Evolutionary conservation across 176 grass and related monocot genomes (phyloP).

Genomic region (Echinochloa phyllopogon): DNA sequence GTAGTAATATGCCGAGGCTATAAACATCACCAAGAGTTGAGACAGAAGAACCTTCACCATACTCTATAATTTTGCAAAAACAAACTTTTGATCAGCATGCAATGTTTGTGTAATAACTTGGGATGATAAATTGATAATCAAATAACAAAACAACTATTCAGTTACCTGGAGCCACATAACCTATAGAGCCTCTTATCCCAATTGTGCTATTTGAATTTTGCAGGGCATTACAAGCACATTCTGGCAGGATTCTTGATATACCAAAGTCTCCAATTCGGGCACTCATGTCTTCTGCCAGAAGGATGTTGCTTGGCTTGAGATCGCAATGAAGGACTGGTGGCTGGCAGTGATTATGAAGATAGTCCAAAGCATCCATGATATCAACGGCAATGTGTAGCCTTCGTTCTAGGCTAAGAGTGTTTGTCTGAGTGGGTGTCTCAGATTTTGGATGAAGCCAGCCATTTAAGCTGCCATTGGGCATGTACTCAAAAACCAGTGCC

Average conservation of each 20-base stretch:
- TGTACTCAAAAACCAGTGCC: constrained; percentile 46
- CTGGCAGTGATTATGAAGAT: constrained; percentile 39
- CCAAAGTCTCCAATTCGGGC: constrained; percentile 58
- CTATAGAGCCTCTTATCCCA: constrained; percentile 49
- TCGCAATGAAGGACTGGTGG: constrained; percentile 57
- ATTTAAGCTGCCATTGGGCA: constrained; percentile 34
- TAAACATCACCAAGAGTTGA: constrained; percentile 8
- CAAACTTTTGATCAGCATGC: not conserved
- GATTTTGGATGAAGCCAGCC: constrained; percentile 47
- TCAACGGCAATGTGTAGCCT: constrained; percentile 28
- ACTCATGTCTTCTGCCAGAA: constrained; percentile 62
- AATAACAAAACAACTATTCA: not conserved
- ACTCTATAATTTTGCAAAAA: not conserved
- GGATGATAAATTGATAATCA: not conserved
- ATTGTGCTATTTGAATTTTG: constrained; percentile 17
- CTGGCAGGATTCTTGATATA: constrained; percentile 47
- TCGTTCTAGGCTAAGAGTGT: constrained; percentile 25
- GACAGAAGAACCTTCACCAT: constrained; percentile 7
- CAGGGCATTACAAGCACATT: not conserved
- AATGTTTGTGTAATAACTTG: not conserved
- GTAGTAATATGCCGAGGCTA: constrained; percentile 31
- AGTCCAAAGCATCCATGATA: constrained; percentile 35
- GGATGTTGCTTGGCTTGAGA: constrained; percentile 65
- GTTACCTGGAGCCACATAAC: constrained; percentile 61
- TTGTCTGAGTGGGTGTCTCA: not conserved